These are phyloP conservation scores for Monilinia polystroma DNA, from an alignment of 2,329 filamentous ascomycete species.

Conservation along the genomic window DNA sequence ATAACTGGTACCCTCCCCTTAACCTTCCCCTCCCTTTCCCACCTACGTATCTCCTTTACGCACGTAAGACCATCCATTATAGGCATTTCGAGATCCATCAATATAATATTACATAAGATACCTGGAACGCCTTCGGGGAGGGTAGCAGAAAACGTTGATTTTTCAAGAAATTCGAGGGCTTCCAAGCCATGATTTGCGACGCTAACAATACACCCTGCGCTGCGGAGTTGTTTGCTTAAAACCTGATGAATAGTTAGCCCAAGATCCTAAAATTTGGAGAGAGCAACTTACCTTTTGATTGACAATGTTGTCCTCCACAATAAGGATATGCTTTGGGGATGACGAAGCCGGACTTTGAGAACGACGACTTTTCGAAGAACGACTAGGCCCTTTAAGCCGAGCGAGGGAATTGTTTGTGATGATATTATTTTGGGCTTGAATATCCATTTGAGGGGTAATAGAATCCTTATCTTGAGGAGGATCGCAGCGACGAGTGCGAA, in stretches of 20 bases:
- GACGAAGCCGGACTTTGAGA: slow-evolving; percentile 13
- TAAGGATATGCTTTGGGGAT: slow-evolving; percentile 44
- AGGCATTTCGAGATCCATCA: slow-evolving; percentile 79
- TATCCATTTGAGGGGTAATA: slow-evolving; percentile 12
- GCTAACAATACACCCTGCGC: slow-evolving; percentile 44
- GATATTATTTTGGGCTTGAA: slow-evolving; percentile 10
- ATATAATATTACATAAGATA: slow-evolving; percentile 56
- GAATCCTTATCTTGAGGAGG: slow-evolving; percentile 13
- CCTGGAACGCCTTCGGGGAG: slow-evolving; percentile 26
- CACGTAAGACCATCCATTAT: slow-evolving; percentile 69
- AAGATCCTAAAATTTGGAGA: not conserved
- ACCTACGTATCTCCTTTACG: slow-evolving; percentile 60
- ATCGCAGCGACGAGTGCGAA: slow-evolving; percentile 41
- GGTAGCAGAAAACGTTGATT: slow-evolving; percentile 29
- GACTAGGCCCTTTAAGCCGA: slow-evolving; percentile 2
- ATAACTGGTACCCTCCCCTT: slow-evolving; percentile 44
- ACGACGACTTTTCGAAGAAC: not conserved
- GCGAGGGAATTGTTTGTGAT: slow-evolving; percentile 19
- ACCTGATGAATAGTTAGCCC: slow-evolving; percentile 47
- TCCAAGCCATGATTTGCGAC: slow-evolving; percentile 59
- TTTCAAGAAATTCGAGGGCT: slow-evolving; percentile 46
- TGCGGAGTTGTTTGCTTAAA: slow-evolving; percentile 50
- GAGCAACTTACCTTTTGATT: slow-evolving; percentile 40
- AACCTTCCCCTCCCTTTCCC: slow-evolving; percentile 53
- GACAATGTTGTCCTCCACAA: slow-evolving; percentile 62